Conservation (phyloP, 2,329 filamentous ascomycete species). For the Colletotrichum sp. region DNA sequence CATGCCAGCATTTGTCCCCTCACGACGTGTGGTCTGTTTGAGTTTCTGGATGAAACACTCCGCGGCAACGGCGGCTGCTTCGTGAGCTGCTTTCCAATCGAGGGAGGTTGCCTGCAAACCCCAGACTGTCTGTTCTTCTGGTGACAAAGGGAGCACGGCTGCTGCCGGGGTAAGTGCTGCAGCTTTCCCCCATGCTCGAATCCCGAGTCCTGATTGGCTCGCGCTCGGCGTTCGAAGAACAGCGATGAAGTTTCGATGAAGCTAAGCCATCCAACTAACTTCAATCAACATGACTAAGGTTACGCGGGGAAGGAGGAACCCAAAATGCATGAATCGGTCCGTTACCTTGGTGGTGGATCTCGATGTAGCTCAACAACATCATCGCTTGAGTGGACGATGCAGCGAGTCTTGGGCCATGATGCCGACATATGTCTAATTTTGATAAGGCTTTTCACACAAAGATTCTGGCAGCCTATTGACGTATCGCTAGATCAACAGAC, state of each 20-base stretch:
- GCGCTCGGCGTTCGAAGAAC: background rate
- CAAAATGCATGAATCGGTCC: background rate
- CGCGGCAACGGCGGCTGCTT: background rate
- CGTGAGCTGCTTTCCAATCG: background rate
- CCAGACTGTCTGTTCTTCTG: background rate
- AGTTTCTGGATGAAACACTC: background rate
- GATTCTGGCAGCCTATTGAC: no score
- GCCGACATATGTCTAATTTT: fast-evolving
- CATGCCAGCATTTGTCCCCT: background rate
- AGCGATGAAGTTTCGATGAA: background rate
- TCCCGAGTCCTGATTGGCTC: background rate
- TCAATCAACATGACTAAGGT: background rate
- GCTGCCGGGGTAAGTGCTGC: background rate
- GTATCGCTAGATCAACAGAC: no score
- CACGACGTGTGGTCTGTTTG: background rate
- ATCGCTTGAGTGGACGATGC: fast-evolving
- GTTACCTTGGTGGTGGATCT: background rate
- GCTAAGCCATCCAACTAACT: background rate
- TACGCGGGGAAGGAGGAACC: background rate
- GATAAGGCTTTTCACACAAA: background rate
- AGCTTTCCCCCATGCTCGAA: background rate
- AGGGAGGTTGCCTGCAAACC: background rate
- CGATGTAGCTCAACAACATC: background rate
- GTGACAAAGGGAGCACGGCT: background rate
- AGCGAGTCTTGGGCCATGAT: background rate